phyloP scores from a whole-genome alignment of 805 yeast species.

The Grigorovia jiainica region DNA sequence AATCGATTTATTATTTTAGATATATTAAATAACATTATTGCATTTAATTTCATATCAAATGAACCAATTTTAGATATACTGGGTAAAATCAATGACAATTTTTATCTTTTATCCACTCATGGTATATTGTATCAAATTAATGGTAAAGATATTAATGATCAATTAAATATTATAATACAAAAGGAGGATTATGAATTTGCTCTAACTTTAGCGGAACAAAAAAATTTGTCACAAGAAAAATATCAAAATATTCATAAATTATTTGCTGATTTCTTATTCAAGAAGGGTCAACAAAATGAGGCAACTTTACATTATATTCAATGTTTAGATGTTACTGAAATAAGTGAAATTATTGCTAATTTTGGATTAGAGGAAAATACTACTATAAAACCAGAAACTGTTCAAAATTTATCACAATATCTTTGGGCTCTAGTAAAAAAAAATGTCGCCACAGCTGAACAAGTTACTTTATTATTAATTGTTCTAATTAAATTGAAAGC shows the following conservation, averaged over 20 bases:
- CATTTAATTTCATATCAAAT: constrained; percentile 61
- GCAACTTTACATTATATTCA: constrained; percentile 70
- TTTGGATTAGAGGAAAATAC: constrained; percentile 54
- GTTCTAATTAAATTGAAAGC: constrained; percentile 70
- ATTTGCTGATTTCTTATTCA: constrained; percentile 67
- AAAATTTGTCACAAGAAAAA: constrained; percentile 18
- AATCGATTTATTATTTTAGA: constrained; percentile 62
- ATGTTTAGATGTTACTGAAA: constrained; percentile 43
- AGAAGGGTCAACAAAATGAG: constrained; percentile 52
- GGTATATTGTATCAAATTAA: constrained; percentile 62
- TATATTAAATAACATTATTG: constrained; percentile 54
- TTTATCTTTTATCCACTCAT: constrained; percentile 56
- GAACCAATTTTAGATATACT: constrained; percentile 45
- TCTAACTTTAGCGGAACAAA: constrained; percentile 46
- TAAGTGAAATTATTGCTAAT: constrained; percentile 70
- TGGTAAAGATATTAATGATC: constrained; percentile 58
- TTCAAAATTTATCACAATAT: constrained; percentile 52
- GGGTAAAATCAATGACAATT: constrained; percentile 35
- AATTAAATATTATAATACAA: constrained; percentile 57
- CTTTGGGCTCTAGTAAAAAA: constrained; percentile 49
- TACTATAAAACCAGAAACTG: constrained; percentile 10
- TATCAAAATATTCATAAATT: constrained; percentile 37
- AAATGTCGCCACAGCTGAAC: constrained; percentile 61
- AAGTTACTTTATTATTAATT: constrained; percentile 68
- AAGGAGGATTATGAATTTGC: constrained; percentile 69